Evolutionary conservation across 2,329 filamentous ascomycete species (phyloP).

Genomic region (Balansia obtecta): DNA sequence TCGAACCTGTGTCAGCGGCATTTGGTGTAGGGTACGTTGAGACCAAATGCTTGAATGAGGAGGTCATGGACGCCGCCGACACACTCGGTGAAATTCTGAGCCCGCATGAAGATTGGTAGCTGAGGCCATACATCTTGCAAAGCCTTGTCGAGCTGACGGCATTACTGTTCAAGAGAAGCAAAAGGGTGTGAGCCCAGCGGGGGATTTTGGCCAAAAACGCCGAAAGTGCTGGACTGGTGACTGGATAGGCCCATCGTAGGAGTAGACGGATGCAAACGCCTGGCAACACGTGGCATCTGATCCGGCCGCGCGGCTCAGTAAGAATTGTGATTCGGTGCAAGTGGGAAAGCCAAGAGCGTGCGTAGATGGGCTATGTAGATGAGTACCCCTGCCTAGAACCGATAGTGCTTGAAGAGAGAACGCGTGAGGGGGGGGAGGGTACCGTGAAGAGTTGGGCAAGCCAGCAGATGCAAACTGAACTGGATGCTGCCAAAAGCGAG

Average conservation of each 20-base stretch:
- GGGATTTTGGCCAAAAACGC: constrained; percentile 37
- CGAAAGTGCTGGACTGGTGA: constrained; percentile 33
- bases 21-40: constrained; percentile 41
- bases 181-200: constrained; percentile 35
- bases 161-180: constrained; percentile 33
- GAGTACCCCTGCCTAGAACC: constrained; percentile 38
- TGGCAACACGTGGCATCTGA: constrained; percentile 40
- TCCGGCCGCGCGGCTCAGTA: constrained; percentile 38
- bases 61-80: constrained; percentile 33
- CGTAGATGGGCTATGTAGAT: constrained; percentile 35
- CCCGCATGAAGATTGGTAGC: constrained; percentile 36
- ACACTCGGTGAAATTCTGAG: constrained; percentile 29
- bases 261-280: constrained; percentile 35
- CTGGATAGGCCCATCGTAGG: constrained; percentile 40
- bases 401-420: constrained; percentile 29
- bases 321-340: constrained; percentile 41
- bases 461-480: constrained; percentile 29
- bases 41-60: constrained; percentile 40
- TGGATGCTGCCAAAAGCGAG: constrained; percentile 35
- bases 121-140: constrained; percentile 32
- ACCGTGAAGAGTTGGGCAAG: constrained; percentile 39
- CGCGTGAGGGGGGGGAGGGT: constrained; percentile 19
- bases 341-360: constrained; percentile 35
- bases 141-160: constrained; percentile 34
- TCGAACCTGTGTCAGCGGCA: constrained; percentile 35